Base-by-base conservation (phyloP, 148 eudicot species). In the Mesembryanthemum crystallinum region DNA sequence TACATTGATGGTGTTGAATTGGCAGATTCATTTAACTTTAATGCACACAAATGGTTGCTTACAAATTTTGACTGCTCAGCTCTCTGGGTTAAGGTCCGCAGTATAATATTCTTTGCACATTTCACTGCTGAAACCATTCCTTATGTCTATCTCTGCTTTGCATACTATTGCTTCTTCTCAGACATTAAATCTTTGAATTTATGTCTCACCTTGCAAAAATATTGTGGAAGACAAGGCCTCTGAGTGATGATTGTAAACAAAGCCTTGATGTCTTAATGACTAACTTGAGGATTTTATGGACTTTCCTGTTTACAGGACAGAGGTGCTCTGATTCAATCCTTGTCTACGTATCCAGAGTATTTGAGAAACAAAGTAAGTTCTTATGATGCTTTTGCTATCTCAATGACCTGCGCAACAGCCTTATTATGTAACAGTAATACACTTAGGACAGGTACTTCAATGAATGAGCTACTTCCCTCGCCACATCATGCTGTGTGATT, bases 11-110 rank as follows among this genome's bases (percentile, higher is more conserved):
- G 98, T 28, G 77, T 94, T 55, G 98, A 94, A 85, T 91, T 86
- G 83, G 97, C 98, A 21, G 91, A 90, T 82, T 94, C 97, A 23
- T 94, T 91, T 70, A 91, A 88, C 83, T 87, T 91, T 95, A 94
- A 94, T 45, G 94, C 97, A 32, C 98, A 94, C 72, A 94, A 94
- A 78, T 94, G 98, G 98, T 81, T 94, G 75, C 86, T 94, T 18
- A 94, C 97, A n/a, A 94, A 92, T 83, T 92, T 94, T 73, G 98
- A 94, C 74, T 94, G 98, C 76, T 94, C 97, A 35, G 85, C 89
- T 77, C 92, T 94, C 58, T 94, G 95, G 72, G 47, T 69, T 69
- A 69, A 87, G 97, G 98, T 91, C 82, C 72, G 58, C 13, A 3
- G 12, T 28, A n/a, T 73, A 32, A 25, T 60, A 62, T 25, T 27